A percentile compares a stretch with the other conserved stretches of the same genome.
These are phyloP conservation scores for Fraxinus americana DNA, from an alignment of 257 asterid genomes.

Conservation along the genomic window DNA sequence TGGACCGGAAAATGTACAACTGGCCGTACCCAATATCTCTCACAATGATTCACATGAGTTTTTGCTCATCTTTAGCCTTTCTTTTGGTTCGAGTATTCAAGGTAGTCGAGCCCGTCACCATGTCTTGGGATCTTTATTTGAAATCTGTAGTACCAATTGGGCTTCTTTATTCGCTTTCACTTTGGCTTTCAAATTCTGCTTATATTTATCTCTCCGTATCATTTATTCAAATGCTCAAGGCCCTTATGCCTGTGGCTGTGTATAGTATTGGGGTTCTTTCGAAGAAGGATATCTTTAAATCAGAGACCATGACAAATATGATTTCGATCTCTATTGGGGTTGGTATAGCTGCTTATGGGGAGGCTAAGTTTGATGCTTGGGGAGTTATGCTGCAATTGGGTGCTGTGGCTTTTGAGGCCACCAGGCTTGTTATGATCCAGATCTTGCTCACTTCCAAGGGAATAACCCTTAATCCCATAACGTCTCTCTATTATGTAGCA, in stretches of 20 bases:
- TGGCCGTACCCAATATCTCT: constrained; percentile 83
- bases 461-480: constrained; percentile 59
- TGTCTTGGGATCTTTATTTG: constrained; percentile 64
- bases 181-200: constrained; percentile 73
- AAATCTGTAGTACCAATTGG: constrained; percentile 75
- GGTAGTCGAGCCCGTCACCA: constrained; percentile 65
- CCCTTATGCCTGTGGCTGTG: constrained; percentile 75
- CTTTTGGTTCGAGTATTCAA: constrained; percentile 53
- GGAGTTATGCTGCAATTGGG: constrained; percentile 66
- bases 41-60: constrained; percentile 69
- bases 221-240: constrained; percentile 72
- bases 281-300: constrained; percentile 46
- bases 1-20: constrained; percentile 71
- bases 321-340: constrained; percentile 70
- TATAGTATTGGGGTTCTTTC: constrained; percentile 54
- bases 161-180: constrained; percentile 52
- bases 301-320: constrained; percentile 66
- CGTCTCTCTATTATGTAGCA: constrained; percentile 66
- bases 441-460: constrained; percentile 59
- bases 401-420: constrained; percentile 71
- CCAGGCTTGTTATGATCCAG: constrained; percentile 70
- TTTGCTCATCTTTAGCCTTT: constrained; percentile 65
- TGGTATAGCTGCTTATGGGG: constrained; percentile 72
- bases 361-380: constrained; percentile 64
- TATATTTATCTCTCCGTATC: constrained; percentile 71